These are phyloP conservation scores for Cordyceps farinosa DNA, from an alignment of 2,329 filamentous ascomycete species.

Conservation along the genomic window DNA sequence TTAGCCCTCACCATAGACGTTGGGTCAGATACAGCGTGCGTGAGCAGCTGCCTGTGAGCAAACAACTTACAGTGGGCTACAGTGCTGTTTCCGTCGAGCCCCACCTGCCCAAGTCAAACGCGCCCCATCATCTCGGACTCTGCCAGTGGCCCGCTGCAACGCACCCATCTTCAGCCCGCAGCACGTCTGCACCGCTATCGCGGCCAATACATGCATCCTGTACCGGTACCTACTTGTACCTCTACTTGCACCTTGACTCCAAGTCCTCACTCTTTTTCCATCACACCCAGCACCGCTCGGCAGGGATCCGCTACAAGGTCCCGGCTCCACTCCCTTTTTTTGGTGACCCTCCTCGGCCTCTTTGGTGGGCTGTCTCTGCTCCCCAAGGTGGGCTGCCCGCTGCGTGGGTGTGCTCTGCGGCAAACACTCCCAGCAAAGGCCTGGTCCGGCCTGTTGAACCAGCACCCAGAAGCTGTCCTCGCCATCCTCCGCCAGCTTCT, in stretches of 20 bases:
- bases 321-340: conserved; percentile 10
- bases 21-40: not conserved
- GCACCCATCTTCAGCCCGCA: not conserved
- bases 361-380: conserved; percentile 10
- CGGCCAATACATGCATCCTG: not conserved
- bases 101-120: not conserved
- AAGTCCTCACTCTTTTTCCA: conserved; percentile 9
- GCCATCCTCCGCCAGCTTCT: conserved; percentile 15
- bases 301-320: conserved; percentile 15
- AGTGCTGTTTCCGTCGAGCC: not conserved
- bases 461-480: conserved; percentile 7
- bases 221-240: conserved; percentile 4
- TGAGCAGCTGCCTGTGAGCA: not conserved
- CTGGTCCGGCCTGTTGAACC: conserved; percentile 17
- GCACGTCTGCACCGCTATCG: not conserved
- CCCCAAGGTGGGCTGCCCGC: not conserved
- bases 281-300: not conserved
- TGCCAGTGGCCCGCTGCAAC: not conserved
- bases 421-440: conserved; percentile 18
- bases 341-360: not conserved
- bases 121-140: conserved; percentile 5
- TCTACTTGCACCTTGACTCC: not conserved
- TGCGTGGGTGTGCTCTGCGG: not conserved
- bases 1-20: not conserved
- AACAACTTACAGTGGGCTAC: not conserved